These are phyloP conservation scores for Trichoderma pleuroti DNA, from an alignment of 2,329 filamentous ascomycete species.

Conservation along the genomic window DNA sequence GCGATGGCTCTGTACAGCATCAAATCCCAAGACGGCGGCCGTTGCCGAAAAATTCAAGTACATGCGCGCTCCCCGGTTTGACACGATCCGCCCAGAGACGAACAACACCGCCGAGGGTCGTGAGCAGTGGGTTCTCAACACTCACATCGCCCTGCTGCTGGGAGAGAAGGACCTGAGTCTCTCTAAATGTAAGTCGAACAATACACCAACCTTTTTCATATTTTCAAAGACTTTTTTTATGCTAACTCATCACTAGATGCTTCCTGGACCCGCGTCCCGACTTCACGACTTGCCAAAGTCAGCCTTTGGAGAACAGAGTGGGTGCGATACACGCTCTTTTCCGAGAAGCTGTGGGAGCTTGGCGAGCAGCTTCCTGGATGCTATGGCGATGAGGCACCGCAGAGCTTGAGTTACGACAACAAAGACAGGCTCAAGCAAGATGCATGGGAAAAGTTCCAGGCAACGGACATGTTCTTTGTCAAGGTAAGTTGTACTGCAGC, in stretches of 20 bases:
- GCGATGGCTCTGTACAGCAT: slow-evolving; percentile 55
- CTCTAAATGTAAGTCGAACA: slow-evolving; percentile 50
- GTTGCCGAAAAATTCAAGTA: slow-evolving; percentile 53
- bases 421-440: slow-evolving; percentile 47
- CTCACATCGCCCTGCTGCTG: slow-evolving; percentile 59
- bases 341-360: slow-evolving; percentile 48
- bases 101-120: slow-evolving; percentile 54
- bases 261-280: slow-evolving; percentile 55
- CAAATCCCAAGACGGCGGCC: slow-evolving; percentile 48
- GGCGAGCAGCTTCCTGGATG: slow-evolving; percentile 51
- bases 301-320: slow-evolving; percentile 59
- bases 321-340: slow-evolving; percentile 53
- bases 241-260: slow-evolving; percentile 43
- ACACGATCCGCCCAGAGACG: slow-evolving; percentile 55
- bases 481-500: slow-evolving; percentile 46
- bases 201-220: no score
- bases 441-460: slow-evolving; percentile 52
- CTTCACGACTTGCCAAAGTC: slow-evolving; percentile 52
- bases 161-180: slow-evolving; percentile 62
- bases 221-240: neutral
- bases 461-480: slow-evolving; percentile 63
- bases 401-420: slow-evolving; percentile 40
- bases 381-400: slow-evolving; percentile 47
- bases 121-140: slow-evolving; percentile 65
- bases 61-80: slow-evolving; percentile 60